Conservation (phyloP, 2,329 filamentous ascomycete species). For the Incumbomyces lentus region DNA sequence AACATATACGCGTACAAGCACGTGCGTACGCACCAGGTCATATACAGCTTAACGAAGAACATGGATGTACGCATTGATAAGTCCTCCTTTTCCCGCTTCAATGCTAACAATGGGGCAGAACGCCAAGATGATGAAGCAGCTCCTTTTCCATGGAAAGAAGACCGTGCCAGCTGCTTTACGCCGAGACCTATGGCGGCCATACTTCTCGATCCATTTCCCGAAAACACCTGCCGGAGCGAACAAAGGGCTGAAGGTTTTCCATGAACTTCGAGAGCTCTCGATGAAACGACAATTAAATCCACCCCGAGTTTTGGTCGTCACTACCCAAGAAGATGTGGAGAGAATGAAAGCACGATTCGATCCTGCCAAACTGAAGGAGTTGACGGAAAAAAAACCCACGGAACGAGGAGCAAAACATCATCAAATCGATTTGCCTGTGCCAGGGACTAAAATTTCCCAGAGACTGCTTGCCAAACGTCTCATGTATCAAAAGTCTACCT, state of each 20-base stretch:
- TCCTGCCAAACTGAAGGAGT: constrained; percentile 10
- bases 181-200: constrained; percentile 53
- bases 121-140: constrained; percentile 44
- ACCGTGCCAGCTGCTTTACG: constrained; percentile 48
- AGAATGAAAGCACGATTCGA: constrained; percentile 28
- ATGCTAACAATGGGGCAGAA: constrained; percentile 28
- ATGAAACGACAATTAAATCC: constrained; percentile 47
- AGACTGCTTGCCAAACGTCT: constrained; percentile 40
- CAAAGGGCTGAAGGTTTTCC: constrained; percentile 44
- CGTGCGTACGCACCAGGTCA: constrained; percentile 52
- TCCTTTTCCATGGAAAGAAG: constrained; percentile 55
- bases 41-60: constrained; percentile 50
- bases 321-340: constrained; percentile 33
- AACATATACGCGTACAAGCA: constrained; percentile 55
- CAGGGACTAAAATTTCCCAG: constrained; percentile 37
- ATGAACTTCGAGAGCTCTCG: constrained; percentile 50
- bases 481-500: constrained; percentile 57
- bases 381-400: constrained; percentile 17
- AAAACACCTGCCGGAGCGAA: constrained; percentile 29
- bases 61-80: constrained; percentile 38
- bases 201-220: constrained; percentile 49
- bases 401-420: constrained; percentile 28
- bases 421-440: constrained; percentile 30
- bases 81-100: neutral
- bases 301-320: constrained; percentile 31